A percentile compares a stretch with the other conserved stretches of the same genome.
phyloP scores from a whole-genome alignment of 805 yeast genomes.

The Candida ipomoeae region DNA sequence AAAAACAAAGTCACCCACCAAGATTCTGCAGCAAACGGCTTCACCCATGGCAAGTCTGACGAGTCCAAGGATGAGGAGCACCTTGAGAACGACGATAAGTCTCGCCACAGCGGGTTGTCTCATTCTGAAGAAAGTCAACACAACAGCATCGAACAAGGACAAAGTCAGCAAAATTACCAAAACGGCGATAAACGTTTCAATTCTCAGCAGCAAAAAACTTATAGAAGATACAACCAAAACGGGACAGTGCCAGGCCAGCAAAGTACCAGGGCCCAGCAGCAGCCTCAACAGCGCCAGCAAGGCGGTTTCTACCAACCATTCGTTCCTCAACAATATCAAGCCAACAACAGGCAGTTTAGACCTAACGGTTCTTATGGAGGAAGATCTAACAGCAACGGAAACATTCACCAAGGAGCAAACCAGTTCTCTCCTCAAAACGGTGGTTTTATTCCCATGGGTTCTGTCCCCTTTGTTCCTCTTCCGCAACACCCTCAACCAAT shows the following conservation, averaged over 20 bases:
- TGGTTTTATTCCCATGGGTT: conserved; percentile 20
- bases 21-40: conserved; percentile 8
- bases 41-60: conserved; percentile 11
- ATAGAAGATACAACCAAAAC: conserved; percentile 26
- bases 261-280: conserved; percentile 17
- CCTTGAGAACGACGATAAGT: conserved; percentile 6
- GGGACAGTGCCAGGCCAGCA: conserved; percentile 18
- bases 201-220: conserved; percentile 22
- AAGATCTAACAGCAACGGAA: conserved; percentile 21
- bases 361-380: conserved; percentile 15
- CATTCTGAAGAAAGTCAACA: conserved; percentile 9
- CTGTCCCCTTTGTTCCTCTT: conserved; percentile 16
- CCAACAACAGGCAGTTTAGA: conserved; percentile 27
- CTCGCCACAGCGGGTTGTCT: not conserved
- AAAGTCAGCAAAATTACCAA: conserved; percentile 9
- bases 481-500: conserved; percentile 26
- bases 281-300: conserved; percentile 18
- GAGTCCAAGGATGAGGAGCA: conserved; percentile 9
- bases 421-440: conserved; percentile 13
- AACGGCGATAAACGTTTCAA: conserved; percentile 12
- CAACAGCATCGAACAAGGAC: conserved; percentile 6
- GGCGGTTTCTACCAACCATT: conserved; percentile 26
- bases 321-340: conserved; percentile 26
- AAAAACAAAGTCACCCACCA: conserved; percentile 13
- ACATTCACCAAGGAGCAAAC: conserved; percentile 12